Evolutionary conservation across 495 filamentous ascomycete species (phyloP).

Genomic region (Thozetella sp.): DNA sequence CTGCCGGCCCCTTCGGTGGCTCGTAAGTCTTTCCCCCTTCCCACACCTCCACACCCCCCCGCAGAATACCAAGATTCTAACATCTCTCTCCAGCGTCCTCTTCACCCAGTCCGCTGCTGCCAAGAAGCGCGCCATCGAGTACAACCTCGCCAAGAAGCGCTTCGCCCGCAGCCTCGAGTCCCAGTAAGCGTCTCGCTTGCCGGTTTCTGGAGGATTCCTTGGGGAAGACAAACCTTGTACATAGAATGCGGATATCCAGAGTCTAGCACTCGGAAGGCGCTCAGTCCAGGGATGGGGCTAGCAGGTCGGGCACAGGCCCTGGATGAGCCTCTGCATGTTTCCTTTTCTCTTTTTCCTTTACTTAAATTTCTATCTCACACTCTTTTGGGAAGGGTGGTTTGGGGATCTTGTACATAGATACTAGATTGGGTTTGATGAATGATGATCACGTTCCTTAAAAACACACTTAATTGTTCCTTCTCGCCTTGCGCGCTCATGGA

Average conservation of each 20-base stretch:
- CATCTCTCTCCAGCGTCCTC: conserved; percentile 18
- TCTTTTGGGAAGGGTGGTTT: background rate
- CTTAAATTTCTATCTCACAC: background rate
- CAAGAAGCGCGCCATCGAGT: conserved; percentile 38
- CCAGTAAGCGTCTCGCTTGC: background rate
- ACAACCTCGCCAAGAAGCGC: conserved; percentile 40
- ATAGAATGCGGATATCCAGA: background rate
- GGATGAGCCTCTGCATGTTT: background rate
- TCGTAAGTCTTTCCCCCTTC: conserved; percentile 18
- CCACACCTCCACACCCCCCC: background rate
- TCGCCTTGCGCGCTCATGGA: no score
- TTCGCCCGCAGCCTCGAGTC: background rate
- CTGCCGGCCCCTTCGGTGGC: conserved; percentile 60
- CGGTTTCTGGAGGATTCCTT: background rate
- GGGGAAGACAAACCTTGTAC: background rate
- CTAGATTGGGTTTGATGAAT: background rate
- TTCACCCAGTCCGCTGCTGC: conserved; percentile 41
- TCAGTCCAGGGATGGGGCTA: conserved; percentile 1
- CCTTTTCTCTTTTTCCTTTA: background rate
- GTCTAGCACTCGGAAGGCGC: background rate
- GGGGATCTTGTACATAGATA: background rate
- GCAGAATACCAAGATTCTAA: background rate
- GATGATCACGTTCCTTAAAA: conserved; percentile 7
- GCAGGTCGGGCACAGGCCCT: conserved; percentile 1
- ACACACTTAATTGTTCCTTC: no score